Base-by-base conservation (phyloP, 441 rosid species). In the Dalechampia spathulata region DNA sequence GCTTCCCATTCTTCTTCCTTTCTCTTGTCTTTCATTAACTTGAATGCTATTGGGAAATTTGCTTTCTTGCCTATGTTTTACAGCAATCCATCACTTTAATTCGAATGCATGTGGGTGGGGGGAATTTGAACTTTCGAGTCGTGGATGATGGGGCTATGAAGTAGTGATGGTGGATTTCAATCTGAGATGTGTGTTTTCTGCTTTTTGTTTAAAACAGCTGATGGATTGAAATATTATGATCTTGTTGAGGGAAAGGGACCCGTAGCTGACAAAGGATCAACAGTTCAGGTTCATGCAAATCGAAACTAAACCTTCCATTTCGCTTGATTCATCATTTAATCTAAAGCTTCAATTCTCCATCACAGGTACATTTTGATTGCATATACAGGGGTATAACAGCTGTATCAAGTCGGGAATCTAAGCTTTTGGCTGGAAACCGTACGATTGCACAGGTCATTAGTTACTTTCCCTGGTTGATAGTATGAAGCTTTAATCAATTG, bases 321-420 rank as follows among this genome's bases (percentile, higher is more conserved):
- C 10, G 34, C 7, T 50, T 1, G 2, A 2, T 5, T 30, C 12
- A 5, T 55, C 21, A 20, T 32, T 40, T 27, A 21, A 10, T 32
- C 27, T 47, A n/a, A 26, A 9, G 20, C 39, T 14, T 19, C 20
- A 32, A 4, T 40, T 45, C 12, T 30, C 26, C 23, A 21, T n/a
- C 14, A 25, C 66, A 92, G 96, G 99, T 87, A 76, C 97, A 93
- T 64, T 93, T 89, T 55, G 96, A 89, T 60, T 93, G 99, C 71
- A 56, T 77, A 1, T 93, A 85, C 71, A 79, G 80, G 40, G 78
- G 88, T 26, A 76, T 93, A 26, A 89, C 99, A 3, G 96, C 89
- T 36, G 58, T 87, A 40, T 93, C 99, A 25, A 93, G 90, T 42
- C 65, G 96, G 20, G 99, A 89, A 68, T 93, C 97, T 36, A 89